Percentiles rank a stretch among this genome's conserved stretches.
These are phyloP conservation scores for Aureobasidium sp. DNA, from an alignment of 2,329 filamentous ascomycete species.

Conservation along the genomic window DNA sequence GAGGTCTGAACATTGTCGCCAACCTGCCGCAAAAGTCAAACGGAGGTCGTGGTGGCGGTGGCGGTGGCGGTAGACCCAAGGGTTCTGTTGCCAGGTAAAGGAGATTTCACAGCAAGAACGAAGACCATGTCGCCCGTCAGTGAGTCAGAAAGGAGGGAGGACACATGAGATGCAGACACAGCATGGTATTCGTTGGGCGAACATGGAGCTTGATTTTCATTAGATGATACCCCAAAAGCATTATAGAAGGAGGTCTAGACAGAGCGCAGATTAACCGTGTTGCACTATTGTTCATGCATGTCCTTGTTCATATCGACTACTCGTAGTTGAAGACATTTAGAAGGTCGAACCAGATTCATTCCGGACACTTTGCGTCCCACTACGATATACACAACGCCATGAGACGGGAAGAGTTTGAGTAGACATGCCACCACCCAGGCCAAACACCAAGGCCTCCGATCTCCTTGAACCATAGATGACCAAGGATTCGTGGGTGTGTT, in stretches of 20 bases:
- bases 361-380: too few relatives aligned
- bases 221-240: slow-evolving; percentile 6
- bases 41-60: background rate
- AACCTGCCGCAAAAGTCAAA: background rate
- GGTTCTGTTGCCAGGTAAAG: background rate
- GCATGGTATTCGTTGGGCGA: background rate
- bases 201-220: background rate
- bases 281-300: background rate
- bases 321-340: too few relatives aligned
- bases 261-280: background rate
- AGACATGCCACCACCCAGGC: too few relatives aligned
- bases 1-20: slow-evolving; percentile 24
- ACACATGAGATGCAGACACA: background rate
- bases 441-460: too few relatives aligned
- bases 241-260: background rate
- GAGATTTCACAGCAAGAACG: background rate
- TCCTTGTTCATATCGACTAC: too few relatives aligned
- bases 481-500: too few relatives aligned
- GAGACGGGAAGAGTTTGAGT: too few relatives aligned
- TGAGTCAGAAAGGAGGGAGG: background rate
- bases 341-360: too few relatives aligned
- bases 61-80: background rate
- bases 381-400: too few relatives aligned
- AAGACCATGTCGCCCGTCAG: background rate
- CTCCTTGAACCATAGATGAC: too few relatives aligned